Evolutionary conservation across 257 asterid species (phyloP).

Genomic region (Jacaranda mimosifolia): DNA sequence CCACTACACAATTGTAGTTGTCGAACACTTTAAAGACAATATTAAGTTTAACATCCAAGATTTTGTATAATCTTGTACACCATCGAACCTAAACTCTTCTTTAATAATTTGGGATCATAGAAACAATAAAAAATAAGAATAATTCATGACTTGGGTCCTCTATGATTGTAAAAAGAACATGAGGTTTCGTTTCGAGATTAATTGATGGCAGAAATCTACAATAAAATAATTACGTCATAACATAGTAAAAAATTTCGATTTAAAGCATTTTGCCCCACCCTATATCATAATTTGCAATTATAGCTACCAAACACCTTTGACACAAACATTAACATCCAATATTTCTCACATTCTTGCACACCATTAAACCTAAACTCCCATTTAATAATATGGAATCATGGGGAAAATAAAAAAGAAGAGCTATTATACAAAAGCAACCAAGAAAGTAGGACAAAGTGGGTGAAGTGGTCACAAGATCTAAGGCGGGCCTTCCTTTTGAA

Average conservation of each 20-base stretch:
- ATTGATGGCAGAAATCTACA: no score
- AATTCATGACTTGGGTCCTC: background rate
- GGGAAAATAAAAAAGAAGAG: background rate
- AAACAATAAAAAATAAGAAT: background rate
- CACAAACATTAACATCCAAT: background rate
- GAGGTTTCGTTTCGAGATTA: no score
- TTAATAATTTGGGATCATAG: background rate
- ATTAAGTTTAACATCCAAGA: no score
- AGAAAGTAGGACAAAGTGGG: conserved; percentile 58
- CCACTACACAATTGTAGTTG: no score
- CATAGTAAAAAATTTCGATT: no score
- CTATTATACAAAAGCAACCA: conserved; percentile 25
- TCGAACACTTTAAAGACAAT: no score
- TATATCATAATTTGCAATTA: background rate
- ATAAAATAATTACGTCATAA: no score
- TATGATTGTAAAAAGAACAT: no score
- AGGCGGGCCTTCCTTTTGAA: conserved; percentile 77
- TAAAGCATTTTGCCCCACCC: no score
- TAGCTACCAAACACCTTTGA: background rate
- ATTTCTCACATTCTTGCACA: background rate
- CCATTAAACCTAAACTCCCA: no score
- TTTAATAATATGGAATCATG: no score
- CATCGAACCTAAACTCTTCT: background rate
- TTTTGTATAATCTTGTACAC: no score
- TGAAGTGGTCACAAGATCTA: conserved; percentile 76